Evolutionary conservation across 768 basidiomycete species (phyloP).

Genomic region (Kwoniella sp.): DNA sequence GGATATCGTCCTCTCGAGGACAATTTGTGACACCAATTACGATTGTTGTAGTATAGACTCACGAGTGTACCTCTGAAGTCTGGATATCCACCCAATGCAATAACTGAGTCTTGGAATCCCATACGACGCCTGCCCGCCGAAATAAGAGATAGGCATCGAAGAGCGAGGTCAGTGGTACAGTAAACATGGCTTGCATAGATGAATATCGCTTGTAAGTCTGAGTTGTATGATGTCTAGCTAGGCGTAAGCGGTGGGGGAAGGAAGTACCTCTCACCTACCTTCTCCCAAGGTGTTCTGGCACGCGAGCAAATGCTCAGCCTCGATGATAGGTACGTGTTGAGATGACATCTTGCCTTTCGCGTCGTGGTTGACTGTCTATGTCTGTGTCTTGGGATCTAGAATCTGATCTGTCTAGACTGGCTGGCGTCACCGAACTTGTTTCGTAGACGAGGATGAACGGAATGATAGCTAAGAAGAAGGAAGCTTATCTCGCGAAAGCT

Average conservation of each 20-base stretch:
- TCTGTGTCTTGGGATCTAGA: too few species aligned
- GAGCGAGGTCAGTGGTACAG: too few species aligned
- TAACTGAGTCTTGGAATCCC: slow-evolving; percentile 48
- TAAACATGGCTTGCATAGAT: too few species aligned
- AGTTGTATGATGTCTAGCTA: too few species aligned
- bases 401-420: too few species aligned
- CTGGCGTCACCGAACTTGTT: too few species aligned
- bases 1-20: too few species aligned
- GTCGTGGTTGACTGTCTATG: too few species aligned
- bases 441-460: too few species aligned
- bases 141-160: not conserved
- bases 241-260: not conserved
- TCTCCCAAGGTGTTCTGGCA: slow-evolving; percentile 49
- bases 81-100: slow-evolving; percentile 53
- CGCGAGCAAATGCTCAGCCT: slow-evolving; percentile 42
- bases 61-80: slow-evolving; percentile 45
- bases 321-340: slow-evolving; percentile 30
- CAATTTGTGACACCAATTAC: not conserved
- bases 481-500: too few species aligned
- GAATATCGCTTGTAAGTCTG: too few species aligned
- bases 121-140: slow-evolving; percentile 40
- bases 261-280: slow-evolving; percentile 27
- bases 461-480: too few species aligned
- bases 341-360: slow-evolving; percentile 2
- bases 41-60: slow-evolving; percentile 17